Base-by-base conservation (phyloP, 2,329 filamentous ascomycete species). In the Tolypocladium ophioglossoides region DNA sequence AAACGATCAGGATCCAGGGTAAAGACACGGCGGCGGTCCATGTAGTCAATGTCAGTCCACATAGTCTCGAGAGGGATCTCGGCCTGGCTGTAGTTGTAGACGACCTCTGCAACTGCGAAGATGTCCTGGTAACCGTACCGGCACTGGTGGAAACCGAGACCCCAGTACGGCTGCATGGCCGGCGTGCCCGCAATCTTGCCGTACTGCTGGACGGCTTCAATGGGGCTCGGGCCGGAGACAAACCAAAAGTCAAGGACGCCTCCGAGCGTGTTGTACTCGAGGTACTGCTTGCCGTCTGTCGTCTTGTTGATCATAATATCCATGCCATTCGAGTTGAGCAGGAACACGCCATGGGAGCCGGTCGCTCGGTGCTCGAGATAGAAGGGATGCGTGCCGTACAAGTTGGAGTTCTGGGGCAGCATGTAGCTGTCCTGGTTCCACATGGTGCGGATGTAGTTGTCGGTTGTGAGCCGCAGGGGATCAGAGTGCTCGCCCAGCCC, bases 131-230 rank as follows among this genome's bases (percentile, higher is more conserved):
- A 94, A 1, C 89, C 89, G 84, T 89, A 67, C 52, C 65, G 62
- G 62, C 88, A 92, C 66, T 95, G 89, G 59, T 95, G 89, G 65
- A 79, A 92, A 0, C 90, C 90, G 56, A 95, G 82, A 0, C 85
- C 83, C 76, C 83, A 92, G 71, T 94, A 94, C 60, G 87, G 84
- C 64, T 91, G 86, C 82, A 92, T 84, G 0, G 84, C 84, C 1
- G 89, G 88, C 6, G 88, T 72, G 0, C 89, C 88, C 52, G 85
- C 74, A 2, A 84, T 79, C 54, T 72, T 68, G 58, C 88, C 84
- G 64, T 92, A 94, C 40, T 86, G 78, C 65, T 81, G 82, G 18
- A 83, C 87, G 27, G 91, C 83, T 14, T 85, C 79, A 8, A 79
- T 75, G 55, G 85, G 84, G 0, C 77, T 83, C 0, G 87, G 86